Evolutionary conservation across 768 basidiomycete species (phyloP).

Genomic region (Lactifluus pinguis): DNA sequence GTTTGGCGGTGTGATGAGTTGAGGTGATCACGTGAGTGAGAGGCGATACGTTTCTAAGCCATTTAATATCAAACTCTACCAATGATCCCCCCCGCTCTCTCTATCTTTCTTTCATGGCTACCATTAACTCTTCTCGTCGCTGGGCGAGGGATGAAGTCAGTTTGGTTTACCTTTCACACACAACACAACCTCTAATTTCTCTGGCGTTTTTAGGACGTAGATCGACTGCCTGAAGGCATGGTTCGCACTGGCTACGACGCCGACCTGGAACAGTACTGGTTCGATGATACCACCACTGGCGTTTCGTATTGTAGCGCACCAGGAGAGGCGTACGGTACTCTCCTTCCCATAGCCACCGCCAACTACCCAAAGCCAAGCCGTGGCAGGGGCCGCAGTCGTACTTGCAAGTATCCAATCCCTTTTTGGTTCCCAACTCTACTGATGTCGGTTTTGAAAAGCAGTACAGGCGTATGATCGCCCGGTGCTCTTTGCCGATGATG

Average conservation of each 20-base stretch:
- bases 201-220: not conserved
- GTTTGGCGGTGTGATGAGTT: not conserved
- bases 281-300: conserved; percentile 1
- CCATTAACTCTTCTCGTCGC: not conserved
- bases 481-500: conserved; percentile 7
- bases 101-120: not conserved
- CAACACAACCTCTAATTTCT: not conserved
- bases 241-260: conserved; percentile 15
- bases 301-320: conserved; percentile 4
- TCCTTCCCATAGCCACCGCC: conserved; percentile 8
- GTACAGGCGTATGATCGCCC: conserved; percentile 15
- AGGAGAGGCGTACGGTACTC: conserved; percentile 11
- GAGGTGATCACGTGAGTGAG: not conserved
- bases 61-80: too few relatives aligned
- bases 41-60: too few relatives aligned
- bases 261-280: conserved; percentile 9
- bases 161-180: not conserved
- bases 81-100: not conserved
- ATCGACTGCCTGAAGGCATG: conserved; percentile 13
- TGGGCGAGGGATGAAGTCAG: conserved; percentile 1
- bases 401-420: not conserved
- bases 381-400: not conserved
- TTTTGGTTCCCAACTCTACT: not conserved
- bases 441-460: not conserved
- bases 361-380: not conserved